Evolutionary conservation across 164 flowering plant species (phyloP).

Genomic region (Cinnamomum chago): DNA sequence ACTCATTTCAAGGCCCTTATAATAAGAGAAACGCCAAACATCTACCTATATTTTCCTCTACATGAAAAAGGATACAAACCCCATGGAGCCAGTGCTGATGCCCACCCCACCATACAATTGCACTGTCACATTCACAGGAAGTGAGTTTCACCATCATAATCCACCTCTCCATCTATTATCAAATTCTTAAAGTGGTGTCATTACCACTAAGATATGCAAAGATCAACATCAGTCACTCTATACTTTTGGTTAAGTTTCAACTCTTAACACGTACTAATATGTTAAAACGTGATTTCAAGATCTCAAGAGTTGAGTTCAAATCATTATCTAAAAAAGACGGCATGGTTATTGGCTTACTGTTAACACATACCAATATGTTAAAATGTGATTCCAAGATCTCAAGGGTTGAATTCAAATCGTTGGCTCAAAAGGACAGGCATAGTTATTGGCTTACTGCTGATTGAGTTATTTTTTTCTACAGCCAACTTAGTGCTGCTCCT

Average conservation of each 20-base stretch:
- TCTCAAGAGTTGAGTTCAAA: too few relatives aligned
- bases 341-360: too few relatives aligned
- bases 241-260: neutral
- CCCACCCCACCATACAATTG: conserved; percentile 5
- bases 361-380: too few relatives aligned
- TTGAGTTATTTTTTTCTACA: too few relatives aligned
- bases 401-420: too few relatives aligned
- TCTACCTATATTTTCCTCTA: conserved; percentile 14
- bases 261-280: too few relatives aligned
- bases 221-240: neutral
- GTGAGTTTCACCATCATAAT: conserved; percentile 19
- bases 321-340: too few relatives aligned
- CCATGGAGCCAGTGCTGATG: conserved; percentile 29
- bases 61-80: conserved; percentile 32
- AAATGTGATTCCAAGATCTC: too few relatives aligned
- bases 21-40: conserved; percentile 19
- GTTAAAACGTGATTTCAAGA: too few relatives aligned
- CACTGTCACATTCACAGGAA: neutral
- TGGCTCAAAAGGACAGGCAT: too few relatives aligned
- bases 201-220: neutral
- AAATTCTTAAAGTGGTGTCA: neutral
- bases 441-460: too few relatives aligned
- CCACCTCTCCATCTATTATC: conserved; percentile 6
- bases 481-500: too few relatives aligned
- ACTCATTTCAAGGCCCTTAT: conserved; percentile 24